These are phyloP conservation scores for Diaporthe destruens DNA, from an alignment of 2,329 filamentous ascomycete species.

Conservation along the genomic window DNA sequence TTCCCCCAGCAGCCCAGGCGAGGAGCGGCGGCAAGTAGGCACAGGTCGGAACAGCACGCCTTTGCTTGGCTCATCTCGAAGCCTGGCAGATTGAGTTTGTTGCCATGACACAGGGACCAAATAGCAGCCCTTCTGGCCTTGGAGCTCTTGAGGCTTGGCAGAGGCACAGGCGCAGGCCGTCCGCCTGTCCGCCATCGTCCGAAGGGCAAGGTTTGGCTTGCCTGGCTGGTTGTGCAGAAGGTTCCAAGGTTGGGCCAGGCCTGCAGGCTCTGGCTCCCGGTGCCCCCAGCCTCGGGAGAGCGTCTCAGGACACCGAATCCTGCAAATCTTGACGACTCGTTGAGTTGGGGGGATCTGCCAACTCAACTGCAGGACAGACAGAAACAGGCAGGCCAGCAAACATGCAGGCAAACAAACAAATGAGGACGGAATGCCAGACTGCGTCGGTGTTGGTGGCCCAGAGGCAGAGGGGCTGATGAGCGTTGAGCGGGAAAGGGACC, in stretches of 20 bases:
- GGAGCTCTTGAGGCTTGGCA: slow-evolving; percentile 1
- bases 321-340: slow-evolving; percentile 29
- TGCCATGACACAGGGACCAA: slow-evolving; percentile 29
- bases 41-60: not conserved
- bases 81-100: slow-evolving; percentile 27
- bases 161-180: slow-evolving; percentile 19
- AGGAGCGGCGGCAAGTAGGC: slow-evolving; percentile 10
- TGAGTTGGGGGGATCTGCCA: slow-evolving; percentile 30
- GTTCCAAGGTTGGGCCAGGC: slow-evolving; percentile 23
- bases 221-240: slow-evolving; percentile 5
- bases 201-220: slow-evolving; percentile 33
- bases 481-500: not conserved
- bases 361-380: slow-evolving; percentile 20
- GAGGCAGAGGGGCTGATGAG: not conserved
- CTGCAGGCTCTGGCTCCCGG: slow-evolving; percentile 27
- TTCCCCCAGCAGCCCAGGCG: too few relatives aligned
- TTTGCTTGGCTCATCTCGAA: slow-evolving; percentile 27
- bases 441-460: not conserved
- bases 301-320: slow-evolving; percentile 24
- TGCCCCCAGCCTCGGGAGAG: slow-evolving; percentile 25
- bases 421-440: too few relatives aligned
- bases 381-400: slow-evolving; percentile 12
- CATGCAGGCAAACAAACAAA: not conserved
- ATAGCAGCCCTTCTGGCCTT: not conserved
- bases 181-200: slow-evolving; percentile 26